Evolutionary conservation across 441 rosid genomes (phyloP), one percentile per base, ranked within the genome.

Genomic region (Arabidopsis lyrata): DNA sequence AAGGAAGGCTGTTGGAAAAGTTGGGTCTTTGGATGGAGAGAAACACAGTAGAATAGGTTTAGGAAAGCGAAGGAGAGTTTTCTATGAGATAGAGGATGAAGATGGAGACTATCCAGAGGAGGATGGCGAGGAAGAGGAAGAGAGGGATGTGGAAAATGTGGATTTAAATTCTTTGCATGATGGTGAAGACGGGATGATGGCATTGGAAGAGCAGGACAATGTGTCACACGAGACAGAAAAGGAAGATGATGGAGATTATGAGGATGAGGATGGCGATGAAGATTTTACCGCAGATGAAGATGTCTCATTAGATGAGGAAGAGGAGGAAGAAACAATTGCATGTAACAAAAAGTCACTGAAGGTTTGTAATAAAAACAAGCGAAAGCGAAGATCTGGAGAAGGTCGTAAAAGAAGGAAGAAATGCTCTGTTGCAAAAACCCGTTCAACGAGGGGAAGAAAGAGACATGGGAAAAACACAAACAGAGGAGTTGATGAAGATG

Each of bases 261-360:
- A 81, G 9, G 85, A 69, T 15, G 79, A 86, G 1, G 96, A 87
- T 1, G 90, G 84, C 0, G 91, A 85, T 6, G 97, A 86, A 39
- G 98, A 93, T 70, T 90, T 85, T 66, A 83, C 87, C 3, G 83
- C 78, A 6, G 93, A 89, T 49, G 93, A 86, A 36, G 90, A 92
- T 50, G 90, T 87, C 58, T 84, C 86, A 59, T 62, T 86, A 71
- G 91, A 88, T 13, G 98, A 91, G 81, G 98, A 90, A 66, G 99
- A 90, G 48, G 90, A 86, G 58, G 98, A 90, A 61, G 99, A 89
- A 41, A 82, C 77, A 55, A 32, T 70, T 55, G 76, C 72, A 15
- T 61, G 49, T 49, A 72, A 78, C 18, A 86, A 47, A 81, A 86
- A 76, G 79, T 45, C 68, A 42, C 54, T 38, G 69, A 86, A 83